Base-by-base conservation (phyloP, 148 eudicot genomes). In the Polygonum maritimum region DNA sequence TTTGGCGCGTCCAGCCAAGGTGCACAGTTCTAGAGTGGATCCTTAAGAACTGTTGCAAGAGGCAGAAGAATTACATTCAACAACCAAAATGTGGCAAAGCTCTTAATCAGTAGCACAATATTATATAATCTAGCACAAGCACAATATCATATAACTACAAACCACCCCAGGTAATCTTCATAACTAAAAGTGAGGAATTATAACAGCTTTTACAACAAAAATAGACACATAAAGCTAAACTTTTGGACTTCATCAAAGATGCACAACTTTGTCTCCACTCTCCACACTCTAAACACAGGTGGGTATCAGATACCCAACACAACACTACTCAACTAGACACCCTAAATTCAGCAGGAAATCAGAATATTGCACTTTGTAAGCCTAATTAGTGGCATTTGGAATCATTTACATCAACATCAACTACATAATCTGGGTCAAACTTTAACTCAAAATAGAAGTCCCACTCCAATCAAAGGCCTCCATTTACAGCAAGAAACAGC, bases 1-100 rank as follows among this genome's bases (percentile, higher is more conserved):
- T 67, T 67, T 67, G 71, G 45, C 71, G 71, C 38, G 71, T 67
- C 71, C 71, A 67, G 71, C 71, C 71, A 67, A 67, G 71, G 21
- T 67, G 71, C 19, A 16, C 44, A 35, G 71, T 67, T 67, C 71
- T 36, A 36, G 71, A 67, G 71, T 67, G 71, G 45, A 67, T 67
- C 71, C 71, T 36, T 16, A 67, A 36, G 10, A 67, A 67, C 71
- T 65, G 71, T 35, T 35, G 45, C 49, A 18, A 71, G 13, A 39
- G 48, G 69, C 19, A 39, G 22, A 7, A 67, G 14, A 77, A 33
- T 54, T 54, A 38, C 11, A 57, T 18, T 48, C 35, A 7, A 71
- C 71, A 35, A 36, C 14, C 44, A 65, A 65, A 10, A 65, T 12
- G 19, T 35, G 44, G 19, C 35, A 65, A 65, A 33, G 40, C 71